Evolutionary conservation across 805 yeast species (phyloP).

Genomic region (Candida incommunis): DNA sequence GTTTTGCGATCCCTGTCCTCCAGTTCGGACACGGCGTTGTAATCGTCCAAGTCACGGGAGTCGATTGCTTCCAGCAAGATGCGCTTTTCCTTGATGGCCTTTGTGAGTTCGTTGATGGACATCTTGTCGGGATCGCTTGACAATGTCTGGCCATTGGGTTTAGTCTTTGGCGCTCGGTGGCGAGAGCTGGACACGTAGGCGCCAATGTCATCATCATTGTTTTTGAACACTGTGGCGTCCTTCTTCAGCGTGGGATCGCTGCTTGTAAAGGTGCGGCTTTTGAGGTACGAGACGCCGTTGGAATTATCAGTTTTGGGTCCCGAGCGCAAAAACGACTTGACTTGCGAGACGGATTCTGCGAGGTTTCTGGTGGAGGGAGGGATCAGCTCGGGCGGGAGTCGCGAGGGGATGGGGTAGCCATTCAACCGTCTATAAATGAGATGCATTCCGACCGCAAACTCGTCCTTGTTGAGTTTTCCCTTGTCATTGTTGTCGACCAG

Average conservation of each 20-base stretch:
- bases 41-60: constrained; percentile 34
- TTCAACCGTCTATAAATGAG: constrained; percentile 79
- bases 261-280: constrained; percentile 18
- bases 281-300: constrained; percentile 18
- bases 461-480: constrained; percentile 77
- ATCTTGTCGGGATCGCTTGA: constrained; percentile 5
- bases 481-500: constrained; percentile 70
- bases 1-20: constrained; percentile 32
- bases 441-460: constrained; percentile 96
- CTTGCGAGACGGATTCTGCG: constrained; percentile 52
- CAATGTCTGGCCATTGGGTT: constrained; percentile 1
- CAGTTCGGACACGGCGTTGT: constrained; percentile 23
- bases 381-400: constrained; percentile 75
- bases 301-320: constrained; percentile 10
- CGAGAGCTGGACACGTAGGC: constrained; percentile 50
- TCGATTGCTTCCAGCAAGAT: constrained; percentile 59
- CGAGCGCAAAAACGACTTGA: constrained; percentile 47
- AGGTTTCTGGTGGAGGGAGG: constrained; percentile 76
- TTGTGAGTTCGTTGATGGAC: constrained; percentile 43
- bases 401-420: constrained; percentile 71
- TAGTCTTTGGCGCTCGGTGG: constrained; percentile 27
- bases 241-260: constrained; percentile 18
- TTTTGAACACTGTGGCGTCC: constrained; percentile 50
- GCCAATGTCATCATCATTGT: constrained; percentile 51
- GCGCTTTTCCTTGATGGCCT: constrained; percentile 55